Percentiles rank a stretch among this genome's conserved stretches.
phyloP scores from a whole-genome alignment of 345 rosid genomes.

The Kernera saxatilis region DNA sequence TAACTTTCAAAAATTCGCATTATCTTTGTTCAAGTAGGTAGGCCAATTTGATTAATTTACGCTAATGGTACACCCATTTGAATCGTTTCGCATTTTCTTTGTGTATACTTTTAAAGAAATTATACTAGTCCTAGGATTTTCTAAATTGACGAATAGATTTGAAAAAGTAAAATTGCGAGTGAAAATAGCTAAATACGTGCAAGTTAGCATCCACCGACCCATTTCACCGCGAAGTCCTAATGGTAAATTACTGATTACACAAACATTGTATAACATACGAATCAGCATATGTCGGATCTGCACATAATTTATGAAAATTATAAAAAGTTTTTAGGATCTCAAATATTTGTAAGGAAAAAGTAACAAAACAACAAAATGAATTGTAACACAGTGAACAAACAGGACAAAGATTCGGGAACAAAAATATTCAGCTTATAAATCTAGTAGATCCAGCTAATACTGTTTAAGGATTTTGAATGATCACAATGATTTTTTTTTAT shows the following conservation, averaged over 20 bases:
- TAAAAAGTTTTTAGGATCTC: neutral
- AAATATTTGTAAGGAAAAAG: neutral
- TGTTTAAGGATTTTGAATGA: too few relatives aligned
- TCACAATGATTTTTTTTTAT: neutral
- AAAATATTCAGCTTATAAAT: too few relatives aligned
- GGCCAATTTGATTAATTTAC: slow-evolving; percentile 10
- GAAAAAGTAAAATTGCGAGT: neutral
- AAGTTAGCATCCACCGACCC: slow-evolving; percentile 19
- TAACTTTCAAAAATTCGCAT: neutral
- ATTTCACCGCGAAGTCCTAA: neutral
- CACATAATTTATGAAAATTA: neutral
- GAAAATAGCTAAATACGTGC: slow-evolving; percentile 2
- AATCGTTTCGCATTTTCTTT: neutral
- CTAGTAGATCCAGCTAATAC: neutral
- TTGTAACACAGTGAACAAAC: neutral
- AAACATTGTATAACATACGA: neutral
- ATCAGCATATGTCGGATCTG: neutral
- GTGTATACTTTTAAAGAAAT: neutral
- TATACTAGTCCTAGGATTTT: slow-evolving; percentile 16
- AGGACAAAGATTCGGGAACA: neutral
- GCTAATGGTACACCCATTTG: neutral
- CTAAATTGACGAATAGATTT: slow-evolving; percentile 7
- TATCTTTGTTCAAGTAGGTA: slow-evolving; percentile 5
- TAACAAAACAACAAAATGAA: neutral
- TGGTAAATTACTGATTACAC: neutral